Evolutionary conservation across 257 asterid species (phyloP).

Genomic region (Primulina tabacum): DNA sequence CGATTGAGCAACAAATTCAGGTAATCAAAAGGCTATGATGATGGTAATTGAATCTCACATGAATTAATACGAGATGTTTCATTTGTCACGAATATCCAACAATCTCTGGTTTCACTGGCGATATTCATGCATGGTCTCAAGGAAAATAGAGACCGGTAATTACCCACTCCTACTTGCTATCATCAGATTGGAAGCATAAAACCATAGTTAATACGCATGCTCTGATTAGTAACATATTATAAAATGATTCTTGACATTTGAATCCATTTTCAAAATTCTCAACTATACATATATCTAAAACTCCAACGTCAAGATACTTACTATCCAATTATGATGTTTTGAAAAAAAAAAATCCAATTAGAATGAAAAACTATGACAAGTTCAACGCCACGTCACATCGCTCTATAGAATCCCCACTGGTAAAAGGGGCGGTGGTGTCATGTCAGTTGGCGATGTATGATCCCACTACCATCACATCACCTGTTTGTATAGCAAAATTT

Average conservation of each 20-base stretch:
- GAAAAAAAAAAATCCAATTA: neutral
- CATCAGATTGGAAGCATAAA: neutral
- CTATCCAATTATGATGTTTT: neutral
- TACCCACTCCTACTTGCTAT: neutral
- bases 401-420: conserved; percentile 30
- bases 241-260: neutral
- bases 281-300: no score
- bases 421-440: conserved; percentile 33
- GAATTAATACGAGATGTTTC: neutral
- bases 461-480: conserved; percentile 39
- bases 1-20: no score
- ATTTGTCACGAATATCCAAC: neutral
- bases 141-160: neutral
- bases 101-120: no score
- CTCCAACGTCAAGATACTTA: neutral
- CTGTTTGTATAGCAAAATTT: conserved; percentile 20
- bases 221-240: no score
- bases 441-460: conserved; percentile 26
- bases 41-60: neutral
- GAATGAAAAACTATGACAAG: conserved; percentile 12
- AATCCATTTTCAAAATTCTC: neutral
- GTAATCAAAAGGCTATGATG: neutral
- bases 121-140: neutral
- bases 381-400: conserved; percentile 20
- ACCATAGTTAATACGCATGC: neutral